These are phyloP conservation scores for Phaeodactylum tricornutum DNA, from an alignment of 108 stramenopile species.

Conservation along the genomic window DNA sequence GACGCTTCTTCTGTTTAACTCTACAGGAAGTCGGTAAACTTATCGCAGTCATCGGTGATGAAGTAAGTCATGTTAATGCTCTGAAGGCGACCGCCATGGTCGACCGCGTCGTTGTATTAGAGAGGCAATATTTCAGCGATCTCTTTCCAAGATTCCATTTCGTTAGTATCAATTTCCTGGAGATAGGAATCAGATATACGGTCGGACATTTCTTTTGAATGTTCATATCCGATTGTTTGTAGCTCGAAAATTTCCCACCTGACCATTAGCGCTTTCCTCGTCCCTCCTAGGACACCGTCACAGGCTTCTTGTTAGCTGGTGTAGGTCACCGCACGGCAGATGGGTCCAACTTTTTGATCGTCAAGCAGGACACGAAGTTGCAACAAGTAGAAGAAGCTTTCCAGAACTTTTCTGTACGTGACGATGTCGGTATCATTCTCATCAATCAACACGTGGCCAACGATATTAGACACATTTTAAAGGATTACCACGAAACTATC, in stretches of 20 bases:
- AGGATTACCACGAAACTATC: conserved; percentile 91
- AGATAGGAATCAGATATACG: no score
- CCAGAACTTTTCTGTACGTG: conserved; percentile 63
- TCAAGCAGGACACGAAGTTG: conserved; percentile 79
- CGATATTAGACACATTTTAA: conserved; percentile 92
- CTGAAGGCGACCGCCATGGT: no score
- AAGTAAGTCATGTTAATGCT: conserved; percentile 39
- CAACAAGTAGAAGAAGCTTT: conserved; percentile 73
- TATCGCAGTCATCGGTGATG: conserved; percentile 87
- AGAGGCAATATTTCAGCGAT: no score
- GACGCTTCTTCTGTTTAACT: no score
- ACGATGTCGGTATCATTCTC: conserved; percentile 94
- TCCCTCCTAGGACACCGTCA: conserved; percentile 86
- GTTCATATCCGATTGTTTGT: no score
- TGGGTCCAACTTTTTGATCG: conserved; percentile 92
- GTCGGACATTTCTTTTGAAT: no score
- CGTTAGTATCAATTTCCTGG: no score
- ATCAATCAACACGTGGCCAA: conserved; percentile 98
- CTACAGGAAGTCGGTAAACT: conserved; percentile 80
- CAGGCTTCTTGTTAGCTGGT: conserved; percentile 96
- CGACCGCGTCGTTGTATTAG: no score
- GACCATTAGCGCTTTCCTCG: neutral
- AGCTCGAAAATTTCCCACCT: neutral
- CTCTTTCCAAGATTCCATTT: no score
- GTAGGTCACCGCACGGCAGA: conserved; percentile 94